Evolutionary conservation across 495 filamentous ascomycete genomes (phyloP), one percentile per base, ranked within the genome.

Genomic region (Xylaria castorea): DNA sequence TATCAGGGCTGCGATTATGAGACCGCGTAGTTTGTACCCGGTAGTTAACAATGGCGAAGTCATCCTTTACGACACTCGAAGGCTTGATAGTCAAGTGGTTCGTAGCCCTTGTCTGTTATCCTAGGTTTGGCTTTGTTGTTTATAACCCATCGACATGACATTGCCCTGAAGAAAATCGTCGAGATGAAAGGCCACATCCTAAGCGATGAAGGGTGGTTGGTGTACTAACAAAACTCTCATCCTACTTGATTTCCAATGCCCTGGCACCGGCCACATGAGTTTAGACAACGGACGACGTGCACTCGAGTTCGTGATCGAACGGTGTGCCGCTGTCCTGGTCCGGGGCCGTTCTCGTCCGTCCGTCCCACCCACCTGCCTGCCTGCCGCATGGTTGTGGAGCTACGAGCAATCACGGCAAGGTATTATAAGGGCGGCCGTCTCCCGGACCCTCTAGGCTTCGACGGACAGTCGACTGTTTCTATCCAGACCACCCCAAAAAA

Each of bases 11-110:
- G 11, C 53, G 25, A 51, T 12, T 58, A 30, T 2, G 25, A 32
- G 53, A 18, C 25, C 5, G 1, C 6, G 30, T 60, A 18, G 5
- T 9, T 34, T 20, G 30, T 58, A 0, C 75, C 77, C 0, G 61
- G 50, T 25, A 53, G 22, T 27, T 27, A 27, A 30, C 1, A 51
- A 22, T 30, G 9, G 51, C 22, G 50, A 53, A 27, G 22, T n/a
- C 22, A 53, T 12, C 22, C 50, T 9, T 55, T 3, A 9, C 82
- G 50, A 83, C 18, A 34, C 55, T n/a, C 18, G 32, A 36, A 58
- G 27, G 12, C 6, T 20, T 32, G 12, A 57, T 57, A 18, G 25
- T 0, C 25, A 57, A 32, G 27, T 18, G 6, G 7, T 16, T 55
- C 22, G 22, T 25, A 3, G 42, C 2, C 51, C 7, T 4, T 38